Conservation (phyloP, 2,329 filamentous ascomycete species). For the Penicillium sp. region DNA sequence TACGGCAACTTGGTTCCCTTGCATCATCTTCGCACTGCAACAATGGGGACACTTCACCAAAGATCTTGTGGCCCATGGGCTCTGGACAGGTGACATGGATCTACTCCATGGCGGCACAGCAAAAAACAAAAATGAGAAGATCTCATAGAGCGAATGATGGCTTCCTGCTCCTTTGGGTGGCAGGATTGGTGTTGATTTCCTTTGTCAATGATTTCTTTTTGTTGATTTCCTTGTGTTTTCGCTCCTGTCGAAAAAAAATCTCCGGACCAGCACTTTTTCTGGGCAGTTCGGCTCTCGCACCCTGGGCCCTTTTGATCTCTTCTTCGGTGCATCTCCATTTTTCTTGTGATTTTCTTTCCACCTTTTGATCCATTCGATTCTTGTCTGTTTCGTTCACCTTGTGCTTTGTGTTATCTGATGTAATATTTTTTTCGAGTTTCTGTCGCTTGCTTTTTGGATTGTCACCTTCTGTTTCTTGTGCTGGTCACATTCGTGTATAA, state of each 20-base stretch:
- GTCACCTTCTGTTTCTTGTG: slow-evolving; percentile 27
- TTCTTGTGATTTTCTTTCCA: slow-evolving; percentile 21
- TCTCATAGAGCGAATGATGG: slow-evolving; percentile 17
- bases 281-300: slow-evolving; percentile 13
- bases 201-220: slow-evolving; percentile 44
- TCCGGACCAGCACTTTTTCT: slow-evolving; percentile 18
- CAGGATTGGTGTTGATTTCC: slow-evolving; percentile 37
- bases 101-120: slow-evolving; percentile 11
- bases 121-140: slow-evolving; percentile 14
- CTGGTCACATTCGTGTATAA: slow-evolving; percentile 40
- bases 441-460: slow-evolving; percentile 14
- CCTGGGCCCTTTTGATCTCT: slow-evolving; percentile 33
- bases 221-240: slow-evolving; percentile 16
- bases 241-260: slow-evolving; percentile 4
- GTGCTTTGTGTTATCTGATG: slow-evolving; percentile 26
- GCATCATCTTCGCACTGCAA: slow-evolving; percentile 6
- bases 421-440: slow-evolving; percentile 35
- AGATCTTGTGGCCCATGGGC: background rate
- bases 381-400: slow-evolving; percentile 20
- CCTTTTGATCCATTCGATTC: slow-evolving; percentile 8
- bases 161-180: slow-evolving; percentile 9
- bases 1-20: slow-evolving; percentile 11
- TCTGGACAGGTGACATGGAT: slow-evolving; percentile 6
- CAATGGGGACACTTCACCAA: background rate
- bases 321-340: slow-evolving; percentile 37